Percentiles rank a stretch among this genome's conserved stretches.
Evolutionary conservation across 768 basidiomycete genomes (phyloP).

Genomic region (Megacollybia marginata): DNA sequence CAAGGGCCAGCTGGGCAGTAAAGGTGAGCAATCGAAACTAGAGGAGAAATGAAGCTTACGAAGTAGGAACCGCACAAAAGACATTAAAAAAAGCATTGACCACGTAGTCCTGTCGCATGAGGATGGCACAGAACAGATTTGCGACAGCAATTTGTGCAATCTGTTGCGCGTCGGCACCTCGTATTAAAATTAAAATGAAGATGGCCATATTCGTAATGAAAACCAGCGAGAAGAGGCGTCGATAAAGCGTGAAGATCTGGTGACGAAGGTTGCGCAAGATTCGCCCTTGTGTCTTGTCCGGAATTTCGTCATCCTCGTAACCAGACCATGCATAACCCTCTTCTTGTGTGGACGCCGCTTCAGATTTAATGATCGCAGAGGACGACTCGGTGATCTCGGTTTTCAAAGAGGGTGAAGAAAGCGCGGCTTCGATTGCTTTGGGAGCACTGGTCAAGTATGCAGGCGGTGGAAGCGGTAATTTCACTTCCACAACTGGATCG

Average conservation of each 20-base stretch:
- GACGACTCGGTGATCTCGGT: slow-evolving; percentile 6
- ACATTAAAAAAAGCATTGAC: slow-evolving; percentile 51
- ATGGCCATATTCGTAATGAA: slow-evolving; percentile 47
- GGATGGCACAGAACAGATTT: slow-evolving; percentile 41
- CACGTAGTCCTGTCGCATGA: slow-evolving; percentile 51
- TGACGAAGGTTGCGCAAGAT: slow-evolving; percentile 45
- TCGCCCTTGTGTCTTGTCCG: slow-evolving; percentile 43
- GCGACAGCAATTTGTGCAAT: slow-evolving; percentile 34
- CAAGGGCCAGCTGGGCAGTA: slow-evolving; percentile 40
- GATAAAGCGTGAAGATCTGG: slow-evolving; percentile 48
- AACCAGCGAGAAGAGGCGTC: slow-evolving; percentile 52
- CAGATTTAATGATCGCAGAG: slow-evolving; percentile 1
- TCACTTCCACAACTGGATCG: neutral
- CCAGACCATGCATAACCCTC: slow-evolving; percentile 40
- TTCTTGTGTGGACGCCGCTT: slow-evolving; percentile 13
- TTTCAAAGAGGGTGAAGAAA: neutral
- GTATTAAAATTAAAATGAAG: slow-evolving; percentile 34
- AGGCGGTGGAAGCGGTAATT: slow-evolving; percentile 17
- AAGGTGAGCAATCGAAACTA: slow-evolving; percentile 4
- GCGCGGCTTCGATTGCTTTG: neutral
- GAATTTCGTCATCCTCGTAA: slow-evolving; percentile 41
- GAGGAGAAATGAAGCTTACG: slow-evolving; percentile 26
- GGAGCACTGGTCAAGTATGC: slow-evolving; percentile 8
- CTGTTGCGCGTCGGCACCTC: slow-evolving; percentile 25
- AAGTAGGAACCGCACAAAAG: slow-evolving; percentile 39